These are phyloP conservation scores for Termitomyces sp. DNA, from an alignment of 768 basidiomycete genomes.

Conservation along the genomic window DNA sequence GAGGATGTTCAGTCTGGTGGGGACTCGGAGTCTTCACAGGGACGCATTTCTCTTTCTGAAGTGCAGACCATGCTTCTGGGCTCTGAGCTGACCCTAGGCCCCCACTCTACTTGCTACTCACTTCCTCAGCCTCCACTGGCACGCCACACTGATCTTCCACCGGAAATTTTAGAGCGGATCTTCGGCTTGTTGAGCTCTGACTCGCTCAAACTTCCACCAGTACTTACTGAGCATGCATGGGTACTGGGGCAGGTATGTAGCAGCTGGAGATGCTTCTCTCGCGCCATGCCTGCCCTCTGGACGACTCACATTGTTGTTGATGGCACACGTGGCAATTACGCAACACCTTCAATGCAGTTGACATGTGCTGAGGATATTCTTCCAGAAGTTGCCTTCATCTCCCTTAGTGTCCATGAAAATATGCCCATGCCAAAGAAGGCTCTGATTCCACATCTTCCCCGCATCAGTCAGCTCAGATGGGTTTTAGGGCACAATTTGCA, in stretches of 20 bases:
- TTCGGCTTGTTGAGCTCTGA: no score
- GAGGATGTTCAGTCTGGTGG: no score
- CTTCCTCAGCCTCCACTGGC: no score
- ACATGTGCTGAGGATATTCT: background rate
- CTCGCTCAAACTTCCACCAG: no score
- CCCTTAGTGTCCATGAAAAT: background rate
- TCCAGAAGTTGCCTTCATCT: background rate
- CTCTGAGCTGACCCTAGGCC: no score
- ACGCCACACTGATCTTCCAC: no score
- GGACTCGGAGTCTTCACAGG: no score
- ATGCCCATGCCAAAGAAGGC: background rate
- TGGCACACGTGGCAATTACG: background rate
- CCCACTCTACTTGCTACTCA: no score
- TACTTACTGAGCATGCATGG: background rate
- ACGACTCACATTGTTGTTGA: background rate
- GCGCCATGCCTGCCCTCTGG: background rate
- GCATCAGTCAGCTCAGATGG: background rate
- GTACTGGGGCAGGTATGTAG: background rate
- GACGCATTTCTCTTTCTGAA: no score
- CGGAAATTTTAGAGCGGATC: no score
- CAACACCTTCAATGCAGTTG: background rate
- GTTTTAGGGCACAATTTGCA: no score
- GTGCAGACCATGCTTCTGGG: no score
- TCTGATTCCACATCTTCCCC: background rate
- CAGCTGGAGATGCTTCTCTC: background rate